Conservation (phyloP, 2,329 filamentous ascomycete species). For the Colletotrichum sp. region DNA sequence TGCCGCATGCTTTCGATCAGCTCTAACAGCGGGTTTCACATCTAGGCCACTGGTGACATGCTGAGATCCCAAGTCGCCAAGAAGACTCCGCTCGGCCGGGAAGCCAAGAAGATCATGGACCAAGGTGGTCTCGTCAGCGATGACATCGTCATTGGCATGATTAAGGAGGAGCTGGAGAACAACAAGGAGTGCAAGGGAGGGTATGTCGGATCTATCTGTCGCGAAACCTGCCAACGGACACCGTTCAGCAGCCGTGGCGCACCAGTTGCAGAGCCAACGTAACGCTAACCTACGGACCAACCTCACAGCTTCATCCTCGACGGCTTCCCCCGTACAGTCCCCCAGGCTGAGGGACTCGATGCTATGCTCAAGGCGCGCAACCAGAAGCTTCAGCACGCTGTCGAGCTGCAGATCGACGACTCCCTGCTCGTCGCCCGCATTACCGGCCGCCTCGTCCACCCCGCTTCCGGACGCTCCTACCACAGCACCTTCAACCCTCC, state of each 20-base stretch:
- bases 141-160: constrained; percentile 99
- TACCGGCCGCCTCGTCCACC: constrained; percentile 94
- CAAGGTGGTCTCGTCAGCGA: constrained; percentile 96
- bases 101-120: constrained; percentile 99
- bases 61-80: constrained; percentile 96
- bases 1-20: not conserved
- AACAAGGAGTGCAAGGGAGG: constrained; percentile 97
- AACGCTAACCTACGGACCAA: not conserved
- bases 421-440: constrained; percentile 92
- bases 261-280: not conserved
- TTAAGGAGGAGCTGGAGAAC: constrained; percentile 93
- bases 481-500: constrained; percentile 99
- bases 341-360: constrained; percentile 94
- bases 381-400: constrained; percentile 89
- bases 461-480: constrained; percentile 94
- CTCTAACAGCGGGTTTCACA: constrained; percentile 22
- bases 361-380: constrained; percentile 81
- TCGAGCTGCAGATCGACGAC: constrained; percentile 98
- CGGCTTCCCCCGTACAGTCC: constrained; percentile 95
- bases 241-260: not conserved
- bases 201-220: constrained; percentile 54
- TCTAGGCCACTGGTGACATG: constrained; percentile 97
- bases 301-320: constrained; percentile 89
- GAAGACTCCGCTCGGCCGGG: constrained; percentile 91
- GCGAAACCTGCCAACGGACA: not conserved